Evolutionary conservation across 768 basidiomycete genomes (phyloP).

Genomic region (Kwoniella mangroviensis): DNA sequence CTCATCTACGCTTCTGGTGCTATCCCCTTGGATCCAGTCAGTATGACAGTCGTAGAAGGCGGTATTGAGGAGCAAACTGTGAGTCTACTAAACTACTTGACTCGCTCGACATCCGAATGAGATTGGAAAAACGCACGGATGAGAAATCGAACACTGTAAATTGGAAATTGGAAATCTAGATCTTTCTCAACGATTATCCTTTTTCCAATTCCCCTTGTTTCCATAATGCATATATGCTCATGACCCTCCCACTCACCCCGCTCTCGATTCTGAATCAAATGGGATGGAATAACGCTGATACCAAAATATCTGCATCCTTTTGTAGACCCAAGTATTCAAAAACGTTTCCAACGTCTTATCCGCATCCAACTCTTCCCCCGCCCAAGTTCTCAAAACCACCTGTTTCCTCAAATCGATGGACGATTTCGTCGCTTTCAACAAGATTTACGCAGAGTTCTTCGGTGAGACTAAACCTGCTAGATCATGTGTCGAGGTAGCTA

Average conservation of each 20-base stretch:
- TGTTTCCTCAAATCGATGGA: conserved; percentile 93
- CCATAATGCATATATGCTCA: background rate
- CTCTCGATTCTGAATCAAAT: background rate
- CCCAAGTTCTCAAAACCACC: conserved; percentile 88
- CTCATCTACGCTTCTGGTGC: conserved; percentile 87
- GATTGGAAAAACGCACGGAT: conserved; percentile 1
- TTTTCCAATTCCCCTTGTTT: too few species aligned
- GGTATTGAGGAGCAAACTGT: conserved; percentile 74
- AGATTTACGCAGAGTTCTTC: conserved; percentile 80
- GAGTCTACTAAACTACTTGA: conserved; percentile 22
- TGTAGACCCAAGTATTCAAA: conserved; percentile 71
- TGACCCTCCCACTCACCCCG: background rate
- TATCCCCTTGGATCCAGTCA: conserved; percentile 77
- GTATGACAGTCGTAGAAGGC: conserved; percentile 75
- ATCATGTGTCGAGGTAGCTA: conserved; percentile 79
- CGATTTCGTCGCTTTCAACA: conserved; percentile 83
- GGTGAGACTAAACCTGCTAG: conserved; percentile 90
- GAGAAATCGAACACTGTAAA: background rate
- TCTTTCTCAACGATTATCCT: background rate
- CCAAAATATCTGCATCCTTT: background rate
- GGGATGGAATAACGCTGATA: too few species aligned
- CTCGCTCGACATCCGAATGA: background rate
- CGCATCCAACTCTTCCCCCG: conserved; percentile 75
- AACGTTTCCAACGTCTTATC: conserved; percentile 84
- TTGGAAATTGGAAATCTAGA: background rate